phyloP scores from a whole-genome alignment of 345 rosid species.

The Aquilaria sinensis region DNA sequence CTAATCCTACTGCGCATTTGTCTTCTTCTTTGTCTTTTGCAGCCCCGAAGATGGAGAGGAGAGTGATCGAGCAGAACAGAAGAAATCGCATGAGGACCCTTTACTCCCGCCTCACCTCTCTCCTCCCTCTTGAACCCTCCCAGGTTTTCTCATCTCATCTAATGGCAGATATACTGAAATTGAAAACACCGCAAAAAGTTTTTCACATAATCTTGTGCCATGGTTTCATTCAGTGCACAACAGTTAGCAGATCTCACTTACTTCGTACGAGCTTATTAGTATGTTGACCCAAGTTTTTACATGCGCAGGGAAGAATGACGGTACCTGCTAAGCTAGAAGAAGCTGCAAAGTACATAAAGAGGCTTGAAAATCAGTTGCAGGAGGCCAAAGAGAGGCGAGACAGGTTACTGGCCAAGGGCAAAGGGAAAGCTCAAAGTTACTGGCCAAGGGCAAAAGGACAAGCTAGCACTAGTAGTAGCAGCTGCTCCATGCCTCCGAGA shows the following conservation, averaged over 20 bases:
- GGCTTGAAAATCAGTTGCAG: conserved; percentile 24
- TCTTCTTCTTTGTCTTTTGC: no score
- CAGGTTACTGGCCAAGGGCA: conserved; percentile 5
- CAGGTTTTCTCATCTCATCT: conserved; percentile 16
- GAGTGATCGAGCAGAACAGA: conserved; percentile 42
- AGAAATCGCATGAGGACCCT: conserved; percentile 48
- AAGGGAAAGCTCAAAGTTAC: conserved; percentile 20
- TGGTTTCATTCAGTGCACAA: not conserved
- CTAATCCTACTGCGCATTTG: no score
- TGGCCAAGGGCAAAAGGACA: no score
- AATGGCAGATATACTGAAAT: no score
- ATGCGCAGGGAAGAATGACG: conserved; percentile 28
- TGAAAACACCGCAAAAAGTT: no score
- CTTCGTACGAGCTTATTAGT: no score
- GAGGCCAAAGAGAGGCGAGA: conserved; percentile 30
- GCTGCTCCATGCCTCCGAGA: conserved; percentile 18
- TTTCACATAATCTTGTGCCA: not conserved
- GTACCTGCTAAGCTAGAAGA: conserved; percentile 53
- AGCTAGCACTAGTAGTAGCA: no score
- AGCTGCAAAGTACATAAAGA: conserved; percentile 38
- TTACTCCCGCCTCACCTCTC: conserved; percentile 34
- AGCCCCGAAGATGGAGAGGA: no score
- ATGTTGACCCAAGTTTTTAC: no score
- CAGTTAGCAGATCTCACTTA: no score
- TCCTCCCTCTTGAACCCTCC: conserved; percentile 27